Conservation (phyloP, 148 eudicot species). For the Heliosperma pusillum region DNA sequence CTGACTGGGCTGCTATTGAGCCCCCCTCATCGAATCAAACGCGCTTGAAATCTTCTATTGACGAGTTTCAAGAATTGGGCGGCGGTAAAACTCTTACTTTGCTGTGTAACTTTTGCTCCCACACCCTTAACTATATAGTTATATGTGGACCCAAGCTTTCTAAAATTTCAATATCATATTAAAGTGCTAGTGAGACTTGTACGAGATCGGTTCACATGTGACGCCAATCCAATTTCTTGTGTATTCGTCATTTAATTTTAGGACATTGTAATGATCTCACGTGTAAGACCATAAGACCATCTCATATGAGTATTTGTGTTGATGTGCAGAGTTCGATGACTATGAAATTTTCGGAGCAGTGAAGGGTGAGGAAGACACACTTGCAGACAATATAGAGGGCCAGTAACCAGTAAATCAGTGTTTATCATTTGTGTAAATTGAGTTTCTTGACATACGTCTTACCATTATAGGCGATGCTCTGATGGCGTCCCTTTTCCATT, state of each 20-base stretch:
- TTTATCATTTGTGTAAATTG: background rate
- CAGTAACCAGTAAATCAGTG: conserved; percentile 13
- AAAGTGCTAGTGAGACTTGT: background rate
- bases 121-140: background rate
- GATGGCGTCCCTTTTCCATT: background rate
- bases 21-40: conserved; percentile 45
- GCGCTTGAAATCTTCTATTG: conserved; percentile 42
- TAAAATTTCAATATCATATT: background rate
- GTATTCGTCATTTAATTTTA: background rate
- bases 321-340: conserved; percentile 72
- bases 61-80: conserved; percentile 61
- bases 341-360: conserved; percentile 61
- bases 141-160: background rate
- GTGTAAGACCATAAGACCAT: background rate
- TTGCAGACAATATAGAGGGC: conserved; percentile 28
- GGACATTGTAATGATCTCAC: background rate
- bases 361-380: conserved; percentile 49
- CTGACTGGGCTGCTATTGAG: conserved; percentile 70
- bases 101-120: background rate
- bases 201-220: background rate
- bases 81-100: conserved; percentile 38
- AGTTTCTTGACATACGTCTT: background rate
- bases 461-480: background rate
- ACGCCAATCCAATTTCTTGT: background rate
- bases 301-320: background rate